Percentiles rank a stretch among this genome's conserved stretches.
Evolutionary conservation across 1,284 basidiomycete species (phyloP).

Genomic region (Ustilago hordei): DNA sequence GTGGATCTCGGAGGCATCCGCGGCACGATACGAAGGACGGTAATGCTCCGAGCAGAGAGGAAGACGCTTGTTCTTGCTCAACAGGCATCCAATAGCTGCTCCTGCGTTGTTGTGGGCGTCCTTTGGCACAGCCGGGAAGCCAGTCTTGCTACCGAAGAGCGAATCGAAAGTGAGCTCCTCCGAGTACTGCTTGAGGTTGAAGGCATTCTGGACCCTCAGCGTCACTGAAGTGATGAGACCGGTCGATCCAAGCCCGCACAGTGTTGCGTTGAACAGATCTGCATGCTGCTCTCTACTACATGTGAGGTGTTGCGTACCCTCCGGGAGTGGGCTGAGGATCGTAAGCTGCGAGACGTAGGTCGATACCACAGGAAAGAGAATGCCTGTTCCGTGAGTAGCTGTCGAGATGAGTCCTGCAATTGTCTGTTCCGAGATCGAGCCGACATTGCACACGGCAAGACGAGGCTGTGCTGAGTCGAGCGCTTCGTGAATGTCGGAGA

Average conservation of each 20-base stretch:
- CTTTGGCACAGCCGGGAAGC: conserved; percentile 30
- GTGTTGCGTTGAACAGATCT: conserved; percentile 89
- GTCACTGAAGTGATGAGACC: conserved; percentile 86
- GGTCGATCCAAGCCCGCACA: conserved; percentile 93
- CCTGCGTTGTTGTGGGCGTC: conserved; percentile 25
- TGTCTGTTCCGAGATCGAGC: conserved; percentile 96
- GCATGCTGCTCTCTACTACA: conserved; percentile 78
- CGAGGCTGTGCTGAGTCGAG: conserved; percentile 75
- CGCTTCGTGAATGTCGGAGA: conserved; percentile 66
- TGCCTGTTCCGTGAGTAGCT: conserved; percentile 92
- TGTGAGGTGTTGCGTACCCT: conserved; percentile 76
- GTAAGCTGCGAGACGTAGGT: conserved; percentile 82
- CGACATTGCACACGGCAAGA: conserved; percentile 90
- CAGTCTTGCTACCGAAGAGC: conserved; percentile 72
- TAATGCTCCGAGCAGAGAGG: conserved; percentile 41
- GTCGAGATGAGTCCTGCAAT: conserved; percentile 94
- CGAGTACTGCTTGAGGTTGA: conserved; percentile 83
- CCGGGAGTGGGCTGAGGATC: conserved; percentile 73
- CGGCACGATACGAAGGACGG: conserved; percentile 31
- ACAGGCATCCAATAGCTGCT: conserved; percentile 46
- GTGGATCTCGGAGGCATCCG: conserved; percentile 35
- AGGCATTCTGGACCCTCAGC: conserved; percentile 83
- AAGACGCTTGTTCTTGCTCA: conserved; percentile 55
- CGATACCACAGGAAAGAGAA: conserved; percentile 83
- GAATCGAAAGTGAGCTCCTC: conserved; percentile 77